Evolutionary conservation across 2,329 filamentous ascomycete species (phyloP), one percentile per base, ranked within the genome.

Genomic region (Penicillium freii): DNA sequence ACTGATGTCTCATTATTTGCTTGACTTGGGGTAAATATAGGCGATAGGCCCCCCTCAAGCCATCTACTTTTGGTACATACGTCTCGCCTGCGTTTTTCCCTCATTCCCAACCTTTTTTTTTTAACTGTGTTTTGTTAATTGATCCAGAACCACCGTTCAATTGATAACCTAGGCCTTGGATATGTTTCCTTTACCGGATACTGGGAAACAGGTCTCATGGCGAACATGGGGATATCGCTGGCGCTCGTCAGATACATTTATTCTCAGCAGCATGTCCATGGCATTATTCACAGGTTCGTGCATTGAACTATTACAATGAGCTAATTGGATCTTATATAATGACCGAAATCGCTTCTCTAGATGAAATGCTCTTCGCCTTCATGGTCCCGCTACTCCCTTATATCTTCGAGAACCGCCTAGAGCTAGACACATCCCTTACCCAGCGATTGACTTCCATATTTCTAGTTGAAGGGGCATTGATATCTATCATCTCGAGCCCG

Each of bases 331-430:
- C 3, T 27, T 31, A 36, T 39, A 17, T 29, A 7, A 19, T 29
- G 9, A 19, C 13, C 11, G 9, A 15, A 25, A 23, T 45, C 2
- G 31, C 6, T 25, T 25, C 15, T 49, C 1, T 50, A 65, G 64
- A 65, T 47, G 62, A 65, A 25, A 42, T 65, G 39, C 56, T 66
- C 11, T 66, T 62, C 38, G 56, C 61, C 4, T 66, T 65, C 50
- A 65, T 66, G 57, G 45, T 65, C 6, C 64, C 64, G 15, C 36
- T 66, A 5, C 59, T 66, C 19, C 64, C 62, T 21, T 39, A 47
- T 11, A 59, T 66, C 4, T 42, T 66, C 15, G 64, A 65, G 17
- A 36, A 61, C 10, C 62, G 63, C 2, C 54, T 65, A 27, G 62
- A 58, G 5, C 29, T 60, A 9, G 56, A 64, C 15, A 21, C 38